These are phyloP conservation scores for Penicillium maclennaniae DNA, from an alignment of 495 filamentous ascomycete species.

Conservation along the genomic window DNA sequence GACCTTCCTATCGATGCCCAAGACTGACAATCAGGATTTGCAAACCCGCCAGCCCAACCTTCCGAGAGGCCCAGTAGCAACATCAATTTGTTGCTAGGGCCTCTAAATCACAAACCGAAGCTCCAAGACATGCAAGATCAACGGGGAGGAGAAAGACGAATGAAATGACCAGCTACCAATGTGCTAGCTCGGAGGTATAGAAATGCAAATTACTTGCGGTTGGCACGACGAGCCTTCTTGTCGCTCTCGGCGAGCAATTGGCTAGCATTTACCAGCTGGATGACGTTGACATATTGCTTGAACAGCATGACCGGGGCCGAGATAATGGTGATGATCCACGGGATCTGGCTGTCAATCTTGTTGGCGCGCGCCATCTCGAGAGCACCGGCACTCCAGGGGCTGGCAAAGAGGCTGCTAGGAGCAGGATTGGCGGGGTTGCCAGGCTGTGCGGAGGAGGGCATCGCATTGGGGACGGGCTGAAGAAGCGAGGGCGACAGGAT, in stretches of 20 bases:
- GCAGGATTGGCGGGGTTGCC: slow-evolving; percentile 63
- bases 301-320: slow-evolving; percentile 80
- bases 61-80: slow-evolving; percentile 15
- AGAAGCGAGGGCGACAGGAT: slow-evolving; percentile 80
- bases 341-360: slow-evolving; percentile 81
- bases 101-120: slow-evolving; percentile 32
- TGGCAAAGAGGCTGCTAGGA: slow-evolving; percentile 66
- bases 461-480: slow-evolving; percentile 38
- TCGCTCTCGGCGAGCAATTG: slow-evolving; percentile 92
- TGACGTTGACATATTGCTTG: slow-evolving; percentile 91
- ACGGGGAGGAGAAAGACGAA: slow-evolving; percentile 14
- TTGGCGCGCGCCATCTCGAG: slow-evolving; percentile 88
- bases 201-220: slow-evolving; percentile 28
- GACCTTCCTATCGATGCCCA: slow-evolving; percentile 15
- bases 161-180: background rate
- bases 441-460: slow-evolving; percentile 54
- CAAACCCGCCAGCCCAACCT: slow-evolving; percentile 17
- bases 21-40: slow-evolving; percentile 20
- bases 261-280: slow-evolving; percentile 92
- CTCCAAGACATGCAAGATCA: slow-evolving; percentile 40
- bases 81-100: slow-evolving; percentile 8
- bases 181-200: background rate
- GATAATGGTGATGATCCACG: slow-evolving; percentile 83
- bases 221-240: slow-evolving; percentile 26
- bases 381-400: slow-evolving; percentile 85